phyloP scores from a whole-genome alignment of 805 yeast genomes.

The Candida pini region DNA sequence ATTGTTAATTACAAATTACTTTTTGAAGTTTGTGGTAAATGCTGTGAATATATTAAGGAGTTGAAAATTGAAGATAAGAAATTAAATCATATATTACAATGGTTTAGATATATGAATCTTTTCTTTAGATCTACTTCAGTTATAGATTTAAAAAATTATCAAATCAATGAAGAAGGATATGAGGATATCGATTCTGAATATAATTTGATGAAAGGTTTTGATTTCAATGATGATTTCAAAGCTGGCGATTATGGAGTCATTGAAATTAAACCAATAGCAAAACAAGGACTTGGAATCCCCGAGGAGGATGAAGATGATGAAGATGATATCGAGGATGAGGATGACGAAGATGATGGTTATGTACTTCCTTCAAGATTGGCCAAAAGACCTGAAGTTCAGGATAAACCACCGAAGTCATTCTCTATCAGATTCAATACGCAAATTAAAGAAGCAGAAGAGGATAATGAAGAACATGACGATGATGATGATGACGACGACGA shows the following conservation, averaged over 20 bases:
- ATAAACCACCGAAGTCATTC: conserved; percentile 30
- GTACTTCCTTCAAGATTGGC: conserved; percentile 19
- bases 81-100: conserved; percentile 17
- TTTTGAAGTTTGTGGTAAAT: conserved; percentile 20
- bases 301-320: conserved; percentile 12
- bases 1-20: conserved; percentile 22
- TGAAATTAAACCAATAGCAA: conserved; percentile 17
- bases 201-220: conserved; percentile 22
- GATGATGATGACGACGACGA: conserved; percentile 4
- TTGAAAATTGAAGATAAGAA: conserved; percentile 12
- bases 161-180: conserved; percentile 37
- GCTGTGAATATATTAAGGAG: conserved; percentile 12
- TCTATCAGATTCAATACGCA: conserved; percentile 23
- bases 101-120: conserved; percentile 30
- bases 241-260: conserved; percentile 20
- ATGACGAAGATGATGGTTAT: conserved; percentile 4
- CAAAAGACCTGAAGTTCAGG: conserved; percentile 19
- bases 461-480: conserved; percentile 7
- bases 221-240: conserved; percentile 21
- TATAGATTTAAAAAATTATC: conserved; percentile 41
- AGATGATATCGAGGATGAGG: conserved; percentile 12
- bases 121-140: conserved; percentile 45
- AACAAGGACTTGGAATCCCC: not conserved
- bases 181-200: conserved; percentile 33
- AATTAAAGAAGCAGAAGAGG: conserved; percentile 7